Evolutionary conservation across 2,329 filamentous ascomycete species (phyloP).

Genomic region (Graphilbum sp.): DNA sequence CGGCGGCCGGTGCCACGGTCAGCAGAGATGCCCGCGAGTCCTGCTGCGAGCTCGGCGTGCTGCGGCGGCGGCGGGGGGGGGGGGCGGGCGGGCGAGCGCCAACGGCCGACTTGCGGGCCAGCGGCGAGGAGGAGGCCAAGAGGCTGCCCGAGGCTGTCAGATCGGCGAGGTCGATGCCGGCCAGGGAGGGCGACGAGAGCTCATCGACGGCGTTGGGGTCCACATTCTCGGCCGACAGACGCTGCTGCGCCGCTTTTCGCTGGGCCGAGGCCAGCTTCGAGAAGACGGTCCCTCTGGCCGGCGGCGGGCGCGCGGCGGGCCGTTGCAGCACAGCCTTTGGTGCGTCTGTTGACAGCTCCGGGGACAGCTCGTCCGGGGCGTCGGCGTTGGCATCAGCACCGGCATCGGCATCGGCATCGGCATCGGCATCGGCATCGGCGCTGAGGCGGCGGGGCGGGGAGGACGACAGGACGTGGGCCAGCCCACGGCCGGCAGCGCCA

Average conservation of each 20-base stretch:
- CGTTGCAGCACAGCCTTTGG: too few species aligned
- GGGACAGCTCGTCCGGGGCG: constrained; percentile 18
- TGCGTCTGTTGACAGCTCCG: constrained; percentile 10
- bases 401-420: constrained; percentile 10
- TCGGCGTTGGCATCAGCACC: constrained; percentile 8
- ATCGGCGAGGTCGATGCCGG: background rate
- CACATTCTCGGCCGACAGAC: background rate
- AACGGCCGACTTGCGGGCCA: constrained; percentile 7
- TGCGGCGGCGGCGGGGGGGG: background rate
- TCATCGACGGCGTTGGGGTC: constrained; percentile 13
- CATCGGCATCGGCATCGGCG: too few species aligned
- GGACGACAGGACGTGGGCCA: background rate
- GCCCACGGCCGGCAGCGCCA: background rate
- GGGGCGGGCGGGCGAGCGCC: background rate
- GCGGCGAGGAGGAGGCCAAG: constrained; percentile 8
- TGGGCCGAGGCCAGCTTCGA: constrained; percentile 2
- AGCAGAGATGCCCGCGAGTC: background rate
- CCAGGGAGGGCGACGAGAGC: constrained; percentile 12
- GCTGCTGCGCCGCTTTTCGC: constrained; percentile 2
- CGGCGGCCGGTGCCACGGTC: background rate
- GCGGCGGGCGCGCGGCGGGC: background rate
- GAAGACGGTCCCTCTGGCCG: background rate
- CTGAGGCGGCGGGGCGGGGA: constrained; percentile 5
- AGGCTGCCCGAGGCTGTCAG: background rate
- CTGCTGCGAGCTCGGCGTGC: background rate